A percentile compares a stretch with the other conserved stretches of the same genome.
Conservation (phyloP, 352 stramenopile species). For the Phytopythium oedochilum region DNA sequence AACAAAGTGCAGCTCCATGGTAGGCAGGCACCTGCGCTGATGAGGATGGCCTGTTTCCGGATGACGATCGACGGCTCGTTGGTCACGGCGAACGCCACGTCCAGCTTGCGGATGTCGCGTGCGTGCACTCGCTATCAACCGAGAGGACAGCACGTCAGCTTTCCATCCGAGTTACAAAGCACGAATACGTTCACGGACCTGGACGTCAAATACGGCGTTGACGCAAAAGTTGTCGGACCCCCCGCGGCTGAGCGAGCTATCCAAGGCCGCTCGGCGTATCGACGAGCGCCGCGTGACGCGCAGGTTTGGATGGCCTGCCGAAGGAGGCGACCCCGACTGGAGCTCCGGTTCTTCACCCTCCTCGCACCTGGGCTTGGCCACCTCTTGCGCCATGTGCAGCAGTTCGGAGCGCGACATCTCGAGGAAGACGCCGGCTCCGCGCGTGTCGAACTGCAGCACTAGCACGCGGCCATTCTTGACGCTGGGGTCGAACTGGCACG, state of each 20-base stretch:
- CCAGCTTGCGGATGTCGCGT: constrained; percentile 70
- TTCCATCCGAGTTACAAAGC: neutral
- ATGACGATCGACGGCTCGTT: constrained; percentile 75
- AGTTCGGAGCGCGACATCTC: constrained; percentile 54
- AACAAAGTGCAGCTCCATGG: constrained; percentile 1
- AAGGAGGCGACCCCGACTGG: neutral
- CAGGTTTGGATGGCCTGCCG: neutral
- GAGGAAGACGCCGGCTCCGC: constrained; percentile 45
- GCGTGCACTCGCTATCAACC: constrained; percentile 53
- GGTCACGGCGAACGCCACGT: constrained; percentile 67
- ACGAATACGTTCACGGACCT: constrained; percentile 10
- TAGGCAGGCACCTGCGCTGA: constrained; percentile 44
- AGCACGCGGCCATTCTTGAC: constrained; percentile 28
- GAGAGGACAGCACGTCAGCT: neutral
- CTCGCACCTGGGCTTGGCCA: constrained; percentile 20
- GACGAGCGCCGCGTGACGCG: neutral
- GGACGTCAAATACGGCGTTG: constrained; percentile 34
- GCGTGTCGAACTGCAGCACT: constrained; percentile 50
- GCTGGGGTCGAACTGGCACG: constrained; percentile 37
- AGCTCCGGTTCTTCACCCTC: constrained; percentile 8
- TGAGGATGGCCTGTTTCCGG: constrained; percentile 72
- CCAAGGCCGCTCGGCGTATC: neutral
- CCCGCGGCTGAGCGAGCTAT: neutral
- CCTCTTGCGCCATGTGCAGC: constrained; percentile 51
- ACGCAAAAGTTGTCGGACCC: constrained; percentile 17